Evolutionary conservation across 345 rosid genomes (phyloP), one percentile per base, ranked within the genome.

Genomic region (Alliaria petiolata): DNA sequence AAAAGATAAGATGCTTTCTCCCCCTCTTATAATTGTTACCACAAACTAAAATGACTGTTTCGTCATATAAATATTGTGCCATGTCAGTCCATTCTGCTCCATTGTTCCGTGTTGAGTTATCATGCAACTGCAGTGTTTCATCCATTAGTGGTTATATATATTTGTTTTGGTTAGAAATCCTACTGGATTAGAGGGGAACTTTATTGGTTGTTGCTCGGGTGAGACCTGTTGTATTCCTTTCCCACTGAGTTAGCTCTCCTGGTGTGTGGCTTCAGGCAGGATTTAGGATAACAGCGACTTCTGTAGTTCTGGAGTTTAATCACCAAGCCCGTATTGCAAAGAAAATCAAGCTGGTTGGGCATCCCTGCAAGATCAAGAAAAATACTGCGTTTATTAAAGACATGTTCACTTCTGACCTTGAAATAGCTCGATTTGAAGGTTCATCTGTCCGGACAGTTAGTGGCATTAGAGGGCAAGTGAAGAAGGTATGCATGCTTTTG

Each of bases 321-420:
- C 99, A 95, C 78, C 91, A 86, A 26, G 79, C 87, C 13, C 84
- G 75, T 61, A 88, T 91, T 73, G 72, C 77, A 79, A 91, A 95
- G 86, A 95, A 91, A 85, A 77, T 86, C 69, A 95, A 95, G 81
- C 65, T 95, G 78, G 95, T 86, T 42, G 98, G 99, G 65, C 65
- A 88, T 74, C 99, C 99, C 33, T 85, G 85, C 84, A 95, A 85
- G 82, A 91, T 95, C 51, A 84, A 84, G 80, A 95, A 87, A 80
- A 95, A 89, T 77, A 95, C 95, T 14, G 97, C 99, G 14, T 83
- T 91, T 52, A 81, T 91, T 50, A 88, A 82, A 70, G 87, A 87
- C 77, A 95, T 91, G 97, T 91, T 95, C 80, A 95, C 95, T 43
- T 91, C 99, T 34, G 96, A 95, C 81, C 93, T 95, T 47, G 98